Percentiles rank a stretch among this genome's conserved stretches.
Conservation (phyloP, 1,284 basidiomycete species). For the Cutaneotrichosporon sp. region DNA sequence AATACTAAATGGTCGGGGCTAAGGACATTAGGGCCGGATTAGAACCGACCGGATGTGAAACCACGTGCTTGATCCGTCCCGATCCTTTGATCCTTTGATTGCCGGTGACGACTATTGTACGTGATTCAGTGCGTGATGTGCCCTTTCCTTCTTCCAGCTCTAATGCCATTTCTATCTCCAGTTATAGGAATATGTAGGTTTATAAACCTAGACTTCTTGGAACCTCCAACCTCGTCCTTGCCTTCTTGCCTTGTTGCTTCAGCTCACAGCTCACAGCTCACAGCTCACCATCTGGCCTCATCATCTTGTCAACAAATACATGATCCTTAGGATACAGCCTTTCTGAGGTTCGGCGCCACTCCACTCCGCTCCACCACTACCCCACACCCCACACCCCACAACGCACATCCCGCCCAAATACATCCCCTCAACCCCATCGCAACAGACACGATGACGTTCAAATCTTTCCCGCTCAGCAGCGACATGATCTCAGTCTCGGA, state of each 20-base stretch:
- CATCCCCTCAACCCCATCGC: not conserved
- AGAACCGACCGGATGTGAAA: not conserved
- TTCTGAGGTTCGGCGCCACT: constrained; percentile 2
- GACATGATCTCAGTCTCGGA: constrained; percentile 47
- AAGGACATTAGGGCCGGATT: not conserved
- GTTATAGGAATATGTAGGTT: no score
- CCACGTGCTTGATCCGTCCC: not conserved
- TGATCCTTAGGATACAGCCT: not conserved
- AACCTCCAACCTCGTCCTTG: no score
- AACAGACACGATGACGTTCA: constrained; percentile 10
- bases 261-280: no score
- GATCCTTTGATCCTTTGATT: not conserved
- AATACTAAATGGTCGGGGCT: not conserved
- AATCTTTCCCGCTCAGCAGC: constrained; percentile 16
- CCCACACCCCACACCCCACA: not conserved
- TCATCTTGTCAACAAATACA: not conserved
- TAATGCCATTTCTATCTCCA: no score
- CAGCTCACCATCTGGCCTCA: no score
- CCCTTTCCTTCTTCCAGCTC: no score
- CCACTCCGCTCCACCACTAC: not conserved
- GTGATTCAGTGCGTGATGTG: no score
- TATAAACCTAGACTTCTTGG: no score
- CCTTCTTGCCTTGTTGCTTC: no score
- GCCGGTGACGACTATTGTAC: not conserved
- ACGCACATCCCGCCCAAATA: not conserved